Base-by-base conservation (phyloP, 1,284 basidiomycete species). In the Apiotrichum akiyoshidainum region DNA sequence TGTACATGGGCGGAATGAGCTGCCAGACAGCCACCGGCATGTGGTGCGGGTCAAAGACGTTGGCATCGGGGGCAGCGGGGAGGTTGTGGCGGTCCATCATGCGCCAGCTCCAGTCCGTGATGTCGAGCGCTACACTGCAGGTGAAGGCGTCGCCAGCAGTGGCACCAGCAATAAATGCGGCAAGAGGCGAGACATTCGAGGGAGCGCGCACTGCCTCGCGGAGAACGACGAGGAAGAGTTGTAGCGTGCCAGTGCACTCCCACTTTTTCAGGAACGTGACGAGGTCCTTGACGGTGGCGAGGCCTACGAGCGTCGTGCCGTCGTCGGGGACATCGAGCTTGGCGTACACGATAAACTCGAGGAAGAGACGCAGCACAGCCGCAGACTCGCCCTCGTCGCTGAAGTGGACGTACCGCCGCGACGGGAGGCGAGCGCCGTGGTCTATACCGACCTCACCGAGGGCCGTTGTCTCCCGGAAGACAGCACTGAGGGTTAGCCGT, bases 11-110 rank as follows among this genome's bases (percentile, higher is more conserved):
- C 39, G 61, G 61, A 26, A 63, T 60, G 49, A 63, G 55, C 55
- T 57, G 55, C 61, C 61, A 63, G 9, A 60, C 56, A 2, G 52
- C 46, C 14, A 60, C 56, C 17, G 61, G 61, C 61, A 63, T 63
- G 44, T 58, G 54, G 47, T 62, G 60, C n/a, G 60, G 60, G 47
- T 62, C 57, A 34, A 62, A 62, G 13, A 62, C 60, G 47, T 62
- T 62, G 1, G 60, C 60, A 42, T 46, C 50, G 2, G 50, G 51
- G 10, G 35, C 42, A 0, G 54, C 60, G 0, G 42, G 42, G 10
- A 53, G 50, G 21, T 55, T 47, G 21, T 53, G 46, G 17, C 31
- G 31, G 54, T 59, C 54, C 60, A 62, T 62, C 57, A 58, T 58
- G 51, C 57, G 46, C 60, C 60, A 62, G 17, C 42, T 54, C 60